phyloP scores from a whole-genome alignment of 2,329 filamentous ascomycete genomes.

The Alternaria sp. region DNA sequence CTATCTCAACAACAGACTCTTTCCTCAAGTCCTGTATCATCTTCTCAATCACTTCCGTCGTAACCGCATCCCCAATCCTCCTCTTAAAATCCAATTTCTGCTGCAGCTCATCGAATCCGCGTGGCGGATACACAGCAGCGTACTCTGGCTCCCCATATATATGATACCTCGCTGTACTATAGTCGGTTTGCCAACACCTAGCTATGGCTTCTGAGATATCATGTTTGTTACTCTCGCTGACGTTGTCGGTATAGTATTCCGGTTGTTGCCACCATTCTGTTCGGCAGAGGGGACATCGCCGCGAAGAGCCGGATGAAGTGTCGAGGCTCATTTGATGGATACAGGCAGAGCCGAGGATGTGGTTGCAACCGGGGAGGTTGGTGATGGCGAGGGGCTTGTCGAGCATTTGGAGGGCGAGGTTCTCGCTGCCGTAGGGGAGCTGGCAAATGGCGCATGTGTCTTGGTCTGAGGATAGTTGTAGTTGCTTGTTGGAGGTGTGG shows the following conservation, averaged over 20 bases:
- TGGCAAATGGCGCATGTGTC: background rate
- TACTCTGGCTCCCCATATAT: background rate
- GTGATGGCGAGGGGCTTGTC: background rate
- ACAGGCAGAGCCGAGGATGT: background rate
- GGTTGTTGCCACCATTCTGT: background rate
- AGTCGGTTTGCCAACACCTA: background rate
- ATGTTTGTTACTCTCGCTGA: background rate
- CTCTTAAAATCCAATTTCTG: background rate
- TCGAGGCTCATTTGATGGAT: background rate
- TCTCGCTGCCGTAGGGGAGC: background rate
- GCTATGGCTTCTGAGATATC: background rate
- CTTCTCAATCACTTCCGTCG: background rate
- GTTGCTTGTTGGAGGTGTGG: background rate
- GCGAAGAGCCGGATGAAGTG: background rate
- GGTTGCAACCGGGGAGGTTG: background rate
- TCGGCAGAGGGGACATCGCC: background rate
- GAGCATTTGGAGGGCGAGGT: background rate
- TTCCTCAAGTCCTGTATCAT: background rate
- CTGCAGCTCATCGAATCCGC: background rate
- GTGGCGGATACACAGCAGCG: background rate
- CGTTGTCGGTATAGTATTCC: background rate
- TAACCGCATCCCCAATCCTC: background rate
- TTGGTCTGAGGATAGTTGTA: background rate
- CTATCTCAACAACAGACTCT: background rate
- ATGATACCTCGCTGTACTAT: background rate